Percentiles rank a stretch among this genome's conserved stretches.
Evolutionary conservation across 2,329 filamentous ascomycete genomes (phyloP).

Genomic region (Cladosporium cucumerinum): DNA sequence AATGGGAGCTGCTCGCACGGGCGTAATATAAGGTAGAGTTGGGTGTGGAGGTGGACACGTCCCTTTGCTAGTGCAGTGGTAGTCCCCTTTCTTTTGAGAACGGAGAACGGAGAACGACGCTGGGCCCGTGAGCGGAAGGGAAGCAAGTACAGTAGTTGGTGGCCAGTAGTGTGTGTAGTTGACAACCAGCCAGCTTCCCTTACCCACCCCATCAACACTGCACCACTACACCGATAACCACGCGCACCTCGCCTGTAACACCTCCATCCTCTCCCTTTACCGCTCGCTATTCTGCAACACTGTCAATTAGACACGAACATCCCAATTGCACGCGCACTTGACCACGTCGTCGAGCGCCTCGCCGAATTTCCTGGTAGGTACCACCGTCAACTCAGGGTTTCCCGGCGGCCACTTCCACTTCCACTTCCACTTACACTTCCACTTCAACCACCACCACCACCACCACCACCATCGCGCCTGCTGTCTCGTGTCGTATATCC

Average conservation of each 20-base stretch:
- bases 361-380: conserved; percentile 7
- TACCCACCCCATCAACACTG: neutral
- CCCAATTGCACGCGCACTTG: neutral
- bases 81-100: conserved; percentile 6
- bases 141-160: too few relatives aligned
- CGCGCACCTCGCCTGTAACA: neutral
- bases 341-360: neutral
- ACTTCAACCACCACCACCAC: neutral
- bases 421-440: neutral
- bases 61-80: neutral
- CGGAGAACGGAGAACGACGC: neutral
- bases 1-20: neutral
- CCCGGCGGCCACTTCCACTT: neutral
- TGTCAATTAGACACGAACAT: neutral
- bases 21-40: conserved; percentile 1
- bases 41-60: neutral
- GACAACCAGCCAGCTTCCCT: conserved; percentile 9
- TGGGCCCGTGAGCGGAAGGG: conserved; percentile 1
- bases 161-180: too few relatives aligned
- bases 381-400: neutral
- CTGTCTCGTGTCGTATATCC: neutral
- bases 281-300: neutral
- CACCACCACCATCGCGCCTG: conserved; percentile 10
- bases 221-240: neutral
- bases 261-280: neutral